These are phyloP conservation scores for Stropharia rugosoannulata DNA, from an alignment of 768 basidiomycete genomes.

Conservation along the genomic window DNA sequence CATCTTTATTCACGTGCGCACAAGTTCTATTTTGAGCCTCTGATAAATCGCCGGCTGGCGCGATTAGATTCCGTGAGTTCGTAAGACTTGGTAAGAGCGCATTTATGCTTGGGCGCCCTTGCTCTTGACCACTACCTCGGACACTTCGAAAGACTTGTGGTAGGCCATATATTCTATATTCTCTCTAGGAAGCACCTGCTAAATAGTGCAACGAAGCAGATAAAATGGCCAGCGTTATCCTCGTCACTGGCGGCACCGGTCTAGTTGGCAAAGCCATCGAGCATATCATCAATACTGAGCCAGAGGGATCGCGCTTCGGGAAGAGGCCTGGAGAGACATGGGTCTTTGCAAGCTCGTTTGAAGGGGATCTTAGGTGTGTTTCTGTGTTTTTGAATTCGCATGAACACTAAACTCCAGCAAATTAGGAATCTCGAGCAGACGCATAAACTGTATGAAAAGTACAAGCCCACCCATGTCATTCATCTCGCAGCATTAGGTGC, in stretches of 20 bases:
- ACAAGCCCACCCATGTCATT: slow-evolving; percentile 95
- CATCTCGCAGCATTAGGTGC: slow-evolving; percentile 93
- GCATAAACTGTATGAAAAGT: slow-evolving; percentile 76
- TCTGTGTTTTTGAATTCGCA: background rate
- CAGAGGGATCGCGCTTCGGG: slow-evolving; percentile 76
- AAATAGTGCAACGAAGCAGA: background rate
- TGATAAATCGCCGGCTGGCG: background rate
- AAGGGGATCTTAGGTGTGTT: slow-evolving; percentile 79
- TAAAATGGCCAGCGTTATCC: slow-evolving; percentile 49
- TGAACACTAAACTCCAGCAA: background rate
- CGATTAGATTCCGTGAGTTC: background rate
- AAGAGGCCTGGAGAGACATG: slow-evolving; percentile 76
- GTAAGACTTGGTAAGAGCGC: background rate
- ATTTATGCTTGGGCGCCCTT: background rate
- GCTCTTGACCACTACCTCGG: background rate
- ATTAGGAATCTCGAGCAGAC: slow-evolving; percentile 70
- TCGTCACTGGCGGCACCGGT: slow-evolving; percentile 85
- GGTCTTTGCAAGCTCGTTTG: slow-evolving; percentile 78
- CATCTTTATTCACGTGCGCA: background rate
- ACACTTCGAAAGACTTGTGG: background rate
- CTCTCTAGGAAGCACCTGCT: too few relatives aligned
- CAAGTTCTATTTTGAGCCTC: background rate
- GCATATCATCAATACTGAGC: slow-evolving; percentile 76
- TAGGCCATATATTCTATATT: background rate
- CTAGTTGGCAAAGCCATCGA: slow-evolving; percentile 87